Base-by-base conservation (phyloP, 495 filamentous ascomycete genomes). In the Cairneyella variabilis region DNA sequence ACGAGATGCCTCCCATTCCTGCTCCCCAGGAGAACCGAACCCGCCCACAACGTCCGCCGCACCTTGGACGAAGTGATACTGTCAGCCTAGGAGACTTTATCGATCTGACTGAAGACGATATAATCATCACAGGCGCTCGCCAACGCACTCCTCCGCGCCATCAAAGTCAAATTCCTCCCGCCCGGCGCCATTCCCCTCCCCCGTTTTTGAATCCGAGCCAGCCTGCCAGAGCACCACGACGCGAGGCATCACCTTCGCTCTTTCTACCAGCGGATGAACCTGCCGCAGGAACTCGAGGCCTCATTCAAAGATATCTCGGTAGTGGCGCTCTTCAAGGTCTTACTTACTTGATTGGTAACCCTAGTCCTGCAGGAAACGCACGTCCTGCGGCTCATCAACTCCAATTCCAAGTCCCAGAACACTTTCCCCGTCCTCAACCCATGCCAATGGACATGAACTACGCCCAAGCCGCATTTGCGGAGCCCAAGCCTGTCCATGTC, bases 401-500 rank as follows among this genome's bases (percentile, higher is more conserved):
- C 14, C 28, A 7, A 7, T 32, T 32, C 28, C n/a, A n/a, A n/a
- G n/a, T n/a, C n/a, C n/a, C n/a, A n/a, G n/a, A n/a, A n/a, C n/a
- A n/a, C n/a, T n/a, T 51, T 11, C 48, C 40, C 18, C 32, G 32
- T 21, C 6, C 25, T 9, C 60, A 59, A 21, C n/a, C 28, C 11
- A 61, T 61, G 52, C 66, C 68, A 14, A 59, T 44, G 12, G 40
- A 51, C 10, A 50, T 71, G 52, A 61, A 71, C 51, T 70, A 70
- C 48, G 41, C 40, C 14, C 50, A 47, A 14, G 39, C 57, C 23
- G 63, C 66, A 5, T 65, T 63, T 25, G 59, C 53, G 23, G 57
- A 65, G 14, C 51, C 54, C 4, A 65, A 63, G 53, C 62, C 54
- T 20, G 59, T 60, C 17, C 86, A 89, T 61, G 76, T 80, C 41